Conservation (phyloP, 2,329 filamentous ascomycete species). For the Pleoardoris graminearum region DNA sequence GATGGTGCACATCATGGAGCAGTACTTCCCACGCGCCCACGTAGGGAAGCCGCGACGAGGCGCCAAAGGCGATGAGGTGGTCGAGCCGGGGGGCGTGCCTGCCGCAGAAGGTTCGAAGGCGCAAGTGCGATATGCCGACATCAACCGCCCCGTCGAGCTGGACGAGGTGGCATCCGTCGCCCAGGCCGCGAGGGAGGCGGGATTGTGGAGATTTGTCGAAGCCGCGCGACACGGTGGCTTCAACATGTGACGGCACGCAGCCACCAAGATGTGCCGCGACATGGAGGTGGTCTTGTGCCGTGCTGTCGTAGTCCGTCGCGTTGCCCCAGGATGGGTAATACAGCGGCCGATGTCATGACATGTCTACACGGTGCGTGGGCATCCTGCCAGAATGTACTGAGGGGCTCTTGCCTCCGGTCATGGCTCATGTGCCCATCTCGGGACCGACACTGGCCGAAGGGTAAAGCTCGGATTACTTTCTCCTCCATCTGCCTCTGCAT, state of each 20-base stretch:
- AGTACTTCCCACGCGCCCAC: constrained; percentile 79
- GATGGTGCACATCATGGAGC: constrained; percentile 88
- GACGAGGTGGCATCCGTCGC: constrained; percentile 69
- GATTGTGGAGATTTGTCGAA: constrained; percentile 80
- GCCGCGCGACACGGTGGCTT: constrained; percentile 60
- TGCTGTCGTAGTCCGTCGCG: too few relatives aligned
- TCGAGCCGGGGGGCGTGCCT: constrained; percentile 35
- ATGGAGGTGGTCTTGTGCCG: too few relatives aligned
- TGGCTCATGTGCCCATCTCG: too few relatives aligned
- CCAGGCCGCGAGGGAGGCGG: constrained; percentile 69
- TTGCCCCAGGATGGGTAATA: too few relatives aligned
- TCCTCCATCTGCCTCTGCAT: too few relatives aligned
- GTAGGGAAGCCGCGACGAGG: constrained; percentile 67
- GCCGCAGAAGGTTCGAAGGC: constrained; percentile 37
- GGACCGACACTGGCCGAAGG: too few relatives aligned
- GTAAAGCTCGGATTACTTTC: too few relatives aligned
- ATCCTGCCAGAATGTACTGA: too few relatives aligned
- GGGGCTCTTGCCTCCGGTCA: too few relatives aligned
- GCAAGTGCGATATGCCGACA: constrained; percentile 70
- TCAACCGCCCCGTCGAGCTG: constrained; percentile 70
- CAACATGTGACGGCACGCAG: constrained; percentile 48
- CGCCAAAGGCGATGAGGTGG: constrained; percentile 33
- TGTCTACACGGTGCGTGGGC: too few relatives aligned
- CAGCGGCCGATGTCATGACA: too few relatives aligned
- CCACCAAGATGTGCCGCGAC: too few relatives aligned